Evolutionary conservation across 2,329 filamentous ascomycete species (phyloP), one percentile per base, ranked within the genome.

Genomic region (Ascochyta fabae): DNA sequence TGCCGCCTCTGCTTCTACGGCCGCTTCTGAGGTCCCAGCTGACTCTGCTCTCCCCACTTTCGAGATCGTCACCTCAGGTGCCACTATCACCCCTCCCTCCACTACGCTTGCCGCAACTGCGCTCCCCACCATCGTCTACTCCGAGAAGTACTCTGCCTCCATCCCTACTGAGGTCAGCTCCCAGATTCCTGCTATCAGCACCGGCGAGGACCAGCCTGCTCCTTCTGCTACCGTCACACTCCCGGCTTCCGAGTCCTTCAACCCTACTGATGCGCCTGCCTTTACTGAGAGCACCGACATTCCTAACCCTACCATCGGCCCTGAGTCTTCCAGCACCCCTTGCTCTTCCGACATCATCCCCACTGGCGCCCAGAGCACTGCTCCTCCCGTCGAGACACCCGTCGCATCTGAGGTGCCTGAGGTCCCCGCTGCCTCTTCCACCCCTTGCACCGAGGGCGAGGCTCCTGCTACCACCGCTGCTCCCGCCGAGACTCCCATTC

Each of bases 1-100:
- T 13, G 38, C 42, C 10, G 27, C 36, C 24, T 24, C 48, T 34
- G 31, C 38, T 10, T 23, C 55, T 15, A 34, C 58, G 6, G 42
- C 49, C 36, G 48, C 53, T 10, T 34, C 58, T 15, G 38, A 48
- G 34, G 19, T 36, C 34, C 51, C 59, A 10, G 53, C 46, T 15
- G 58, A 61, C 33, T 58, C 62, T 9, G 26, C 36, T 5, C 58
- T 68, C 12, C 63, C 63, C 12, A 58, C 55, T 31, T 63, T 67
- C 33, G 58, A 59, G 16, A n/a, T 67, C 16, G 61, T 59, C 15
- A 58, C 56, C 6, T 64, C 64, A 5, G 62, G 60, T 23, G 64
- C 59, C 13, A 59, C 67, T 4, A 66, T 63, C 16, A 56, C 58
- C 2, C 62, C 61, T 48, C 56, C 60, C 7, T 54, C 58, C 12